Evolutionary conservation across 2,329 filamentous ascomycete genomes (phyloP), one percentile per base, ranked within the genome.

Genomic region (Diaporthe citri): DNA sequence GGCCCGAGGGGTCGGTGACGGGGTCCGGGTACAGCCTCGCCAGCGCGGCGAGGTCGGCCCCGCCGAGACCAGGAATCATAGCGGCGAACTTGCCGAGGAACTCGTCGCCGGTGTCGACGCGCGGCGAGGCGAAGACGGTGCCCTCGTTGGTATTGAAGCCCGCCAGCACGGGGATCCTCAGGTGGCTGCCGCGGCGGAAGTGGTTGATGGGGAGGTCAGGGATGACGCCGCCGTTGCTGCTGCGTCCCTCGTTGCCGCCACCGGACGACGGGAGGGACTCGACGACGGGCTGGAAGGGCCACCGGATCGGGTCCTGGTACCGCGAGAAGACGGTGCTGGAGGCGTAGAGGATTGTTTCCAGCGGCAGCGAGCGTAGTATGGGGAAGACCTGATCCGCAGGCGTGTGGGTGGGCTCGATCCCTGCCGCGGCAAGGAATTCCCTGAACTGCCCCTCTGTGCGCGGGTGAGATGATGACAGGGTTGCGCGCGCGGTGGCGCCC

Each of bases 71-170:
- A 0, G 93, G 93, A 17, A 95, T 87, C 13, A 95, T 87, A 0
- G 82, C 85, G 0, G 83, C 81, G 85, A 94, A 94, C 82, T 94
- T 94, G 3, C 81, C 75, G 4, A 85, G 85, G 80, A 94, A 93
- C 15, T 91, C 86, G 0, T 81, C 82, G 15, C 87, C 83, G 3
- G 84, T 85, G 20, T 85, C 83, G 71, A 88, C 85, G 9, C 81
- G 78, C 20, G 84, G 81, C 0, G 91, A 88, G 0, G 94, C 89
- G 79, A 94, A 95, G 51, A 86, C 81, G 0, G 90, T 88, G 22
- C 93, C 93, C 81, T 95, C 93, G 79, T 94, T 91, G 52, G 90
- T 89, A 82, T 92, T 92, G 85, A 92, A 95, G 10, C 93, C 93
- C 0, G 92, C 94, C 66, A 95, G 83, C 66, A 95, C 87, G 10